phyloP scores from a whole-genome alignment of 2,329 filamentous ascomycete species.

The Tolypocladium ophioglossoides region DNA sequence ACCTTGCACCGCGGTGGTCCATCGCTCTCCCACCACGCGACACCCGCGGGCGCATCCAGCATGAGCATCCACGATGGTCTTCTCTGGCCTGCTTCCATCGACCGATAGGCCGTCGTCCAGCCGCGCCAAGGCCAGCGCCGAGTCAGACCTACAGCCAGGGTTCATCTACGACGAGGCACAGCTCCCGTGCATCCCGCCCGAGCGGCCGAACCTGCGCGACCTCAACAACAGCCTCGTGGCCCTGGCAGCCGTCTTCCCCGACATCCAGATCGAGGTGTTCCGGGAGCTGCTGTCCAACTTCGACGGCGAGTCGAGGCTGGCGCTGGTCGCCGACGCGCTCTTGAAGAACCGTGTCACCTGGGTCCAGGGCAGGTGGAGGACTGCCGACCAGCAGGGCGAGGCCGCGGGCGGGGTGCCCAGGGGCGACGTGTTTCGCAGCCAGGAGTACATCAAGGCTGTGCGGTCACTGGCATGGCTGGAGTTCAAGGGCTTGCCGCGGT shows the following conservation, averaged over 20 bases:
- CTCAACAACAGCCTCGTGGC: slow-evolving; percentile 60
- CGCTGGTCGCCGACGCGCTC: slow-evolving; percentile 66
- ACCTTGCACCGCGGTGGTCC: neutral
- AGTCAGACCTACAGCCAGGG: slow-evolving; percentile 20
- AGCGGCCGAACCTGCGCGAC: slow-evolving; percentile 53
- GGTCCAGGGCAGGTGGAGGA: slow-evolving; percentile 58
- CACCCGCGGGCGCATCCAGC: slow-evolving; percentile 7
- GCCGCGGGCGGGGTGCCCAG: slow-evolving; percentile 33
- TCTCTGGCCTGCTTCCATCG: slow-evolving; percentile 36
- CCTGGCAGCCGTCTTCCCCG: slow-evolving; percentile 64
- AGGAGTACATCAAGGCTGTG: slow-evolving; percentile 58
- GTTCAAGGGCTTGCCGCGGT: slow-evolving; percentile 63
- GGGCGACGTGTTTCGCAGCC: slow-evolving; percentile 57
- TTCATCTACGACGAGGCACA: slow-evolving; percentile 48
- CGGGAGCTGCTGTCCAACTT: slow-evolving; percentile 69
- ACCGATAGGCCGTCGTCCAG: slow-evolving; percentile 24
- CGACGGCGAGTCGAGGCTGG: slow-evolving; percentile 64
- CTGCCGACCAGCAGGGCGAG: slow-evolving; percentile 25
- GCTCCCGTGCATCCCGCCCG: slow-evolving; percentile 34
- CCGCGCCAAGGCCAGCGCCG: slow-evolving; percentile 18
- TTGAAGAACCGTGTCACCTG: slow-evolving; percentile 61
- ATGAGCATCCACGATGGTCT: slow-evolving; percentile 36
- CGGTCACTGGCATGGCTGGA: slow-evolving; percentile 59
- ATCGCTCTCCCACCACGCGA: neutral
- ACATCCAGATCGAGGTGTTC: slow-evolving; percentile 74